Conservation (phyloP, 148 eudicot genomes). For the Persicaria maculosa region DNA sequence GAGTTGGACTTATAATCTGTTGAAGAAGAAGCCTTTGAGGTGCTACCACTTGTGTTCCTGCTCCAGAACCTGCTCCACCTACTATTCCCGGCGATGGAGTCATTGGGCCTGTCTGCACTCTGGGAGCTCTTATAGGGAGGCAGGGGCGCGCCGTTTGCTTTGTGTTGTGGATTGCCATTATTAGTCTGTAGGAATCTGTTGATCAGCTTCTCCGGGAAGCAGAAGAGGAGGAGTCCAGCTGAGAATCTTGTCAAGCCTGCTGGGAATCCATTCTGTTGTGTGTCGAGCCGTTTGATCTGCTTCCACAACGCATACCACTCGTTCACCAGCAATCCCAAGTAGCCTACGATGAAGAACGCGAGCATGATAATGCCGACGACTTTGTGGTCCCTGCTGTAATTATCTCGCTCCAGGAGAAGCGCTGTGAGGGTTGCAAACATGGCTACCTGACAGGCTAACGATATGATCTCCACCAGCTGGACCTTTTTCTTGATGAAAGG, state of each 20-base stretch:
- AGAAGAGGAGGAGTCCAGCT: slow-evolving; percentile 44
- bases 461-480: slow-evolving; percentile 77
- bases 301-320: slow-evolving; percentile 70
- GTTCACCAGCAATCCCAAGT: slow-evolving; percentile 44
- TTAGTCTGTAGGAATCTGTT: slow-evolving; percentile 25
- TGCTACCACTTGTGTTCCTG: slow-evolving; percentile 57
- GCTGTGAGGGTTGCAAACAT: slow-evolving; percentile 43
- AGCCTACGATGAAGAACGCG: slow-evolving; percentile 43
- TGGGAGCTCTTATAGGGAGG: slow-evolving; percentile 24
- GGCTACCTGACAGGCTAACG: slow-evolving; percentile 56
- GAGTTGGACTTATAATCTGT: slow-evolving; percentile 54
- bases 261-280: slow-evolving; percentile 34
- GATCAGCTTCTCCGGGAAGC: slow-evolving; percentile 39
- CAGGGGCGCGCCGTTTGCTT: slow-evolving; percentile 19
- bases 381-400: too few relatives aligned
- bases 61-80: slow-evolving; percentile 74
- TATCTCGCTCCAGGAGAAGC: slow-evolving; percentile 35
- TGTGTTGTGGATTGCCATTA: slow-evolving; percentile 15
- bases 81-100: slow-evolving; percentile 49
- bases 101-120: slow-evolving; percentile 50
- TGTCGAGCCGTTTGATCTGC: slow-evolving; percentile 56
- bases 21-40: slow-evolving; percentile 48
- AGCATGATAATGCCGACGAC: slow-evolving; percentile 50
- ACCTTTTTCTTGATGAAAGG: slow-evolving; percentile 91
- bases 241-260: slow-evolving; percentile 44